Conservation (phyloP, 139 green algal species). For the Closterium sp. region DNA sequence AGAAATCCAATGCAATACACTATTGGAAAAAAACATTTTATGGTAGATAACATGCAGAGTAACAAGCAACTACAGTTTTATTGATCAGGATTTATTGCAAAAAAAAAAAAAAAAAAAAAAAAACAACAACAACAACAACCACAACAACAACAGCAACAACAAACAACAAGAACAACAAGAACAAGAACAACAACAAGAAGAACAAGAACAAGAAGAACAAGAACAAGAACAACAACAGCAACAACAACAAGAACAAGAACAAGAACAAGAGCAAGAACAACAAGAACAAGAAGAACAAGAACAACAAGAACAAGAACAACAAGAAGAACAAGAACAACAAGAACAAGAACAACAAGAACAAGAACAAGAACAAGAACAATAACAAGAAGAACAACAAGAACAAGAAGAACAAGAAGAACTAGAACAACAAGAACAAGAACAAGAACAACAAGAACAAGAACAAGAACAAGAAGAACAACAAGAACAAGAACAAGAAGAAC, state of each 20-base stretch:
- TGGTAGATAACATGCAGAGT: no score
- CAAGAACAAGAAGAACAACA: conserved; percentile 8
- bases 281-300: neutral
- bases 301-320: conserved; percentile 7
- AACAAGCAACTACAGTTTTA: no score
- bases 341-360: conserved; percentile 1
- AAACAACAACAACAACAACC: neutral
- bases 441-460: conserved; percentile 1
- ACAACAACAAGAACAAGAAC: conserved; percentile 13
- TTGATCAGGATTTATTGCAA: no score
- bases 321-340: conserved; percentile 6
- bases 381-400: conserved; percentile 5
- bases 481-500: conserved; percentile 4
- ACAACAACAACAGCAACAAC: neutral
- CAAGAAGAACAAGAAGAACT: neutral
- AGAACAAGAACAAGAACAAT: neutral
- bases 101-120: neutral
- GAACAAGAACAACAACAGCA: conserved; percentile 8
- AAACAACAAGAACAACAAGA: neutral
- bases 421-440: neutral
- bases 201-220: neutral
- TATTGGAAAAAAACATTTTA: neutral
- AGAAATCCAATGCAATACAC: no score
- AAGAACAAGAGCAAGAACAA: neutral
- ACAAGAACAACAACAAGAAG: conserved; percentile 1